Percentiles rank a stretch among this genome's conserved stretches.
phyloP scores from a whole-genome alignment of 2,329 filamentous ascomycete species.

The Shiraia sp. region DNA sequence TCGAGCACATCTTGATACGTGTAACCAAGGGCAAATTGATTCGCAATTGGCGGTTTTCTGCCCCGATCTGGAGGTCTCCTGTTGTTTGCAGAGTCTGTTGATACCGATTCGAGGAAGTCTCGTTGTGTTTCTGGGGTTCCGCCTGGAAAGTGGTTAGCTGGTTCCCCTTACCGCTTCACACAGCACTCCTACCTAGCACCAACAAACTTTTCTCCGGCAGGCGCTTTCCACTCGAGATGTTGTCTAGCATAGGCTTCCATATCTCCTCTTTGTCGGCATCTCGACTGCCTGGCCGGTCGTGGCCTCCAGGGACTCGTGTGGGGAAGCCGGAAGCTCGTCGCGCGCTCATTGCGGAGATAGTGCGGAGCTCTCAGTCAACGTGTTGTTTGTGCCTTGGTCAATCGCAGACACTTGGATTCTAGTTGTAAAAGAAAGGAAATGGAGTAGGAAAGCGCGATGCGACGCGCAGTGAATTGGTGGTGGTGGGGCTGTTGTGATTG shows the following conservation, averaged over 20 bases:
- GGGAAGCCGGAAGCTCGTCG: constrained; percentile 38
- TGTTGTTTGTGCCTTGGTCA: constrained; percentile 6
- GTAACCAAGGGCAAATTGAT: constrained; percentile 89
- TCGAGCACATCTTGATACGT: constrained; percentile 95
- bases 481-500: constrained; percentile 19
- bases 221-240: constrained; percentile 85
- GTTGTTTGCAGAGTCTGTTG: constrained; percentile 42
- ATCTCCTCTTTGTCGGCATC: constrained; percentile 78
- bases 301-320: constrained; percentile 22
- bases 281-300: constrained; percentile 55
- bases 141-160: constrained; percentile 54
- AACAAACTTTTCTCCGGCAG: constrained; percentile 90
- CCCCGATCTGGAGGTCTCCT: constrained; percentile 58
- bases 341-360: constrained; percentile 39
- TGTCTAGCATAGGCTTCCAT: constrained; percentile 92
- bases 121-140: constrained; percentile 81
- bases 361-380: constrained; percentile 16
- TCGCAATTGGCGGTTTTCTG: constrained; percentile 75
- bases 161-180: constrained; percentile 13
- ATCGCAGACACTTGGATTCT: background rate
- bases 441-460: constrained; percentile 12
- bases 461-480: constrained; percentile 11
- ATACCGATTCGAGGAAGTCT: constrained; percentile 70
- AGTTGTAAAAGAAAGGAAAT: background rate
- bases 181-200: constrained; percentile 68